phyloP scores from a whole-genome alignment of 2,329 filamentous ascomycete genomes.

The Claviceps fusiformis region DNA sequence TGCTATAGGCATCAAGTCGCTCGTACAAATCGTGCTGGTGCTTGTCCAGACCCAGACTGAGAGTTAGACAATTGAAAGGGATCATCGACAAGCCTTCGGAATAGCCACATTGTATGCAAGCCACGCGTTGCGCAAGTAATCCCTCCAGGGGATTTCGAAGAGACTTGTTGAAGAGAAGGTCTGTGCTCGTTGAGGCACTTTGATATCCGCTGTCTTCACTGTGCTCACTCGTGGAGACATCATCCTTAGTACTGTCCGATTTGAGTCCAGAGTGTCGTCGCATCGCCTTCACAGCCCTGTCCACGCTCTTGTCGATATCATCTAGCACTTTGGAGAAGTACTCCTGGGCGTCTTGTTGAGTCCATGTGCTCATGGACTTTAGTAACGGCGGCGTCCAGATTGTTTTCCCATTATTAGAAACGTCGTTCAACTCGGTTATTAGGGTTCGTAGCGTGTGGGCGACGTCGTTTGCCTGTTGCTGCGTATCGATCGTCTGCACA shows the following conservation, averaged over 20 bases:
- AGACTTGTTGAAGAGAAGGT: conserved; percentile 22
- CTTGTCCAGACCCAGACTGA: conserved; percentile 57
- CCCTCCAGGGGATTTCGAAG: conserved; percentile 74
- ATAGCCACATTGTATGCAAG: conserved; percentile 72
- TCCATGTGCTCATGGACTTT: conserved; percentile 88
- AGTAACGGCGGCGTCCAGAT: conserved; percentile 72
- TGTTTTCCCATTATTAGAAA: conserved; percentile 56
- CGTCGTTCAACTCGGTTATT: conserved; percentile 55
- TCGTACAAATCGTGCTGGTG: conserved; percentile 58
- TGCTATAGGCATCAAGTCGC: conserved; percentile 72
- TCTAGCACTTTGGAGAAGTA: conserved; percentile 87
- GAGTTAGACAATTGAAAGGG: conserved; percentile 84
- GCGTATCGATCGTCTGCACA: conserved; percentile 16
- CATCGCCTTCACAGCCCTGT: conserved; percentile 26
- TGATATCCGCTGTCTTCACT: conserved; percentile 47
- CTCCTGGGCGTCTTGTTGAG: conserved; percentile 95
- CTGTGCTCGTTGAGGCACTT: conserved; percentile 27
- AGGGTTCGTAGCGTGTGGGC: conserved; percentile 46
- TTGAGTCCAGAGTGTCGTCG: conserved; percentile 26
- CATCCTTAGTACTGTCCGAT: conserved; percentile 24
- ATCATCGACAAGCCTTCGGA: conserved; percentile 82
- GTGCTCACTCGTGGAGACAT: conserved; percentile 30
- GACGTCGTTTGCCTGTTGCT: conserved; percentile 21
- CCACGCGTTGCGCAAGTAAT: conserved; percentile 73
- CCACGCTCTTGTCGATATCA: conserved; percentile 66